Conservation (phyloP, 2,329 filamentous ascomycete genomes). For the Chaetomiaceae sp. region DNA sequence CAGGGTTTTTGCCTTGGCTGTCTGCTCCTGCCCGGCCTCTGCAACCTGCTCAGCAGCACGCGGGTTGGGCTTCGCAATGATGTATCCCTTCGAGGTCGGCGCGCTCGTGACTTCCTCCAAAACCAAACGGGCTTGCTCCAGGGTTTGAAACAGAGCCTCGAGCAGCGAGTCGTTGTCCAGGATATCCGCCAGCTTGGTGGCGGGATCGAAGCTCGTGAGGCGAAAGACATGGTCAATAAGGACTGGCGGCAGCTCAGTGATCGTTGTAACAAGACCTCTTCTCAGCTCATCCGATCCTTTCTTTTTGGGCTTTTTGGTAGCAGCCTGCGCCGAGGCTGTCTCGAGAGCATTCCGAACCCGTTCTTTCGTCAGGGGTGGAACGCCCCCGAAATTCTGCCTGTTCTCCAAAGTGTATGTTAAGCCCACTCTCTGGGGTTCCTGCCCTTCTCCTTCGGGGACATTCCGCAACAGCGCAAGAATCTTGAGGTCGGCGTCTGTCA, state of each 20-base stretch:
- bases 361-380: constrained; percentile 70
- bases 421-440: constrained; percentile 76
- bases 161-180: constrained; percentile 62
- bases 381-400: constrained; percentile 75
- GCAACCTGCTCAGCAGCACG: constrained; percentile 17
- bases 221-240: constrained; percentile 82
- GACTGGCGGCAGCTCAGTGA: constrained; percentile 84
- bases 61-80: constrained; percentile 66
- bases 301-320: constrained; percentile 63
- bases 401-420: constrained; percentile 74
- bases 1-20: constrained; percentile 45
- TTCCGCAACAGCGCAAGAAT: constrained; percentile 77
- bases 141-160: constrained; percentile 60
- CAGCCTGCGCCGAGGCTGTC: constrained; percentile 46
- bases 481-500: constrained; percentile 79
- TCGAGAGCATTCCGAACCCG: constrained; percentile 65
- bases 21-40: constrained; percentile 28
- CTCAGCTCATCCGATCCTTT: constrained; percentile 72
- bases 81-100: constrained; percentile 72
- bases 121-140: constrained; percentile 66
- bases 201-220: constrained; percentile 64
- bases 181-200: constrained; percentile 63
- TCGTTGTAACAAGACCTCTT: constrained; percentile 75
- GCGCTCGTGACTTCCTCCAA: constrained; percentile 64
- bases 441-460: constrained; percentile 75